Base-by-base conservation (phyloP, 306 rosid species). In the Acacia melanoxylon region DNA sequence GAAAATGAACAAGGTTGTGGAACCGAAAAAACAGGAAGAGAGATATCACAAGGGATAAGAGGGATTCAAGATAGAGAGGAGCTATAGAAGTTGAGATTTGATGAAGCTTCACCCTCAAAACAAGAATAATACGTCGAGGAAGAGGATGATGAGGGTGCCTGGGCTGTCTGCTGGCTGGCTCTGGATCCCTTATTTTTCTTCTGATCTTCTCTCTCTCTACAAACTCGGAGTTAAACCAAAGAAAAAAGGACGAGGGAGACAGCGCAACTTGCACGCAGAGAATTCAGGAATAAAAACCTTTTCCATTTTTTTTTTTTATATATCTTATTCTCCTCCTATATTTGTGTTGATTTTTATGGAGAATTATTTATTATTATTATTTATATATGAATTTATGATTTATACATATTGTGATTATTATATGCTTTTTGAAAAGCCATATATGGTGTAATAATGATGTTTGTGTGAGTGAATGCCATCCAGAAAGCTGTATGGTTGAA, bases 191-290 rank as follows among this genome's bases (percentile, higher is more conserved):
- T 44, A 17, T 35, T 37, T 68, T n/a, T 62, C 45, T 67, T 35
- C n/a, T 49, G 52, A 42, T 27, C 56, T 82, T 73, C 75, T 78
- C 66, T 78, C 66, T 82, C 56, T 86, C 79, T 52, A 41, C 40
- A 77, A 80, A 82, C 83, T 84, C 70, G 73, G 83, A 76, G 84
- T 45, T 24, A 48, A 74, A 75, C 35, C 68, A 33, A 74, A 73
- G 42, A 25, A 59, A 78, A 78, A 62, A 67, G 81, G 81, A 80
- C 83, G 88, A 89, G 86, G 82, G 72, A 82, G 94, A 90, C 92
- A 85, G 88, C 94, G 87, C 94, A 89, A 74, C 89, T 81, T 77
- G 77, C 85, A 87, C 89, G 92, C 90, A 81, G 88, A 56, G 68
- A 85, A 66, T 80, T 74, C 44, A 35, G 81, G 82, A 76, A 37